phyloP scores from a whole-genome alignment of 2,329 filamentous ascomycete genomes.

The Alternaria novae-zelandiae region DNA sequence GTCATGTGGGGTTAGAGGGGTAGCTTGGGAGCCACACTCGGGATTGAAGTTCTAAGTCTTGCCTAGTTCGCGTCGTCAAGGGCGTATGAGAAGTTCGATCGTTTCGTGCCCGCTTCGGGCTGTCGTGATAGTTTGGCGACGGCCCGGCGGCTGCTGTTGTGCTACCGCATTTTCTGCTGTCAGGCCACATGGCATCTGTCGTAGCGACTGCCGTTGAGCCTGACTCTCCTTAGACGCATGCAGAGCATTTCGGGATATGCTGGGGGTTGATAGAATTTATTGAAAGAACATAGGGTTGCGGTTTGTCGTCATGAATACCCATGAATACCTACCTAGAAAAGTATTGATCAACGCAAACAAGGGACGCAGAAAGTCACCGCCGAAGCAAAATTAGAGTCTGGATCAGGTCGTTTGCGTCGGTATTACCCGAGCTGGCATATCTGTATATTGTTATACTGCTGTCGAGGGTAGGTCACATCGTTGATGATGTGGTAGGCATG shows the following conservation, averaged over 20 bases:
- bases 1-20: not conserved
- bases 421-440: not conserved
- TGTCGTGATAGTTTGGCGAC: not conserved
- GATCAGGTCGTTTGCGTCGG: not conserved
- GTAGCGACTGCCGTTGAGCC: not conserved
- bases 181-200: not conserved
- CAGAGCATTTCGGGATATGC: not conserved
- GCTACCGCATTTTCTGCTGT: not conserved
- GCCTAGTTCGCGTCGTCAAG: not conserved
- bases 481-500: not conserved
- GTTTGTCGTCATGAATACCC: not conserved
- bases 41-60: not conserved
- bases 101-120: not conserved
- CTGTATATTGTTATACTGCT: not conserved
- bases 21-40: not conserved
- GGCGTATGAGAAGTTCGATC: not conserved
- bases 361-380: not conserved
- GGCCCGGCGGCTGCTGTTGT: not conserved
- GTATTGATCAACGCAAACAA: not conserved
- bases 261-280: not conserved
- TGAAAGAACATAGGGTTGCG: not conserved
- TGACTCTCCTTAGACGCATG: not conserved
- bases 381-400: not conserved
- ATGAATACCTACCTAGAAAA: not conserved
- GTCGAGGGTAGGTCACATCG: not conserved